phyloP scores from a whole-genome alignment of 2,329 filamentous ascomycete genomes.

The Alternaria sp. region DNA sequence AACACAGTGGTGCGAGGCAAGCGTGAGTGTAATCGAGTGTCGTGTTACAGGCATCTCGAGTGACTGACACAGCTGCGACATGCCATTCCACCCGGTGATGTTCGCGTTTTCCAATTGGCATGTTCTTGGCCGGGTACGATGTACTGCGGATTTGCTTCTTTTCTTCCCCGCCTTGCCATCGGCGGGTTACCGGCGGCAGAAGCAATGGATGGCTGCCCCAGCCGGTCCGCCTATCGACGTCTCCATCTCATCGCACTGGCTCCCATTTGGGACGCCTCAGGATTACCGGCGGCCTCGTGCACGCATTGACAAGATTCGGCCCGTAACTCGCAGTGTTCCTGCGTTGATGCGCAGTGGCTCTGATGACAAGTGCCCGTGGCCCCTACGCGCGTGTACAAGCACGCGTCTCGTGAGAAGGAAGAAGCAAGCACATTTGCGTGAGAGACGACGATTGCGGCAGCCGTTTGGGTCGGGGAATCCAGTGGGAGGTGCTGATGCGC shows the following conservation, averaged over 20 bases:
- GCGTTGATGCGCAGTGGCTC: conserved; percentile 12
- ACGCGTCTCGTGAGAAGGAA: background rate
- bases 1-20: background rate
- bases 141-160: conserved; percentile 13
- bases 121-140: background rate
- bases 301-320: no score
- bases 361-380: background rate
- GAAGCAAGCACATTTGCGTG: conserved; percentile 2
- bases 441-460: background rate
- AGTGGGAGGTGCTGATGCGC: conserved; percentile 7
- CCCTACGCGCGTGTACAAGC: background rate
- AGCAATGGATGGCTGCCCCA: conserved; percentile 8
- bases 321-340: conserved; percentile 12
- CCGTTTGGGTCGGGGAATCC: conserved; percentile 9
- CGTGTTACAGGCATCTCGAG: background rate
- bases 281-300: conserved; percentile 7
- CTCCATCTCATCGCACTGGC: conserved; percentile 3
- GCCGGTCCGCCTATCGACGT: background rate
- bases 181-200: conserved; percentile 12
- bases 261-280: conserved; percentile 20
- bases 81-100: background rate
- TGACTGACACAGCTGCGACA: background rate
- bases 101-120: background rate
- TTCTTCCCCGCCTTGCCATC: conserved; percentile 5
- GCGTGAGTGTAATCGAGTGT: background rate